A percentile compares a stretch with the other conserved stretches of the same genome.
These are phyloP conservation scores for Pythium apleroticum DNA, from an alignment of 352 stramenopile genomes.

Conservation along the genomic window DNA sequence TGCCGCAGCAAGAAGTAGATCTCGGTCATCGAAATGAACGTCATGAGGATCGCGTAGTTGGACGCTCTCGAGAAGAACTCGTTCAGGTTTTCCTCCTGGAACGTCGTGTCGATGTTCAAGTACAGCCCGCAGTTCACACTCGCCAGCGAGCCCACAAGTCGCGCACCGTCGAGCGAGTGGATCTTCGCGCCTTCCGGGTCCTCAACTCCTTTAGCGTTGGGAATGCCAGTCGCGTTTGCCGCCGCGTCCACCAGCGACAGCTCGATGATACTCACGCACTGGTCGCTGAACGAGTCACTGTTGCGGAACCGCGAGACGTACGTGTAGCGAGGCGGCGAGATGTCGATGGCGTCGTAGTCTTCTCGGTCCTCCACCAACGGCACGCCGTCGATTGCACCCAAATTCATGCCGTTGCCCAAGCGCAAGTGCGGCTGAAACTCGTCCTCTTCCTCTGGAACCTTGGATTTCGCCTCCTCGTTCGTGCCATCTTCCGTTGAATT, in stretches of 20 bases:
- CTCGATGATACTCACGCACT: constrained; percentile 83
- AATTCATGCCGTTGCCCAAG: constrained; percentile 47
- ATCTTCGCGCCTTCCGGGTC: constrained; percentile 22
- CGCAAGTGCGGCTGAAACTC: constrained; percentile 42
- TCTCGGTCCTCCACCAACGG: constrained; percentile 58
- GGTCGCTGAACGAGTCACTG: constrained; percentile 80
- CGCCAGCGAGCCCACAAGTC: constrained; percentile 56
- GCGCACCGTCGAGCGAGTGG: constrained; percentile 25
- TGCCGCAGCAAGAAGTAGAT: constrained; percentile 87
- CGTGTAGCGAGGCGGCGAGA: constrained; percentile 78
- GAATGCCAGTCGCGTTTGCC: constrained; percentile 13
- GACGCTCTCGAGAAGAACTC: constrained; percentile 81
- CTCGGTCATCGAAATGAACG: constrained; percentile 81
- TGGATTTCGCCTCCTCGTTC: constrained; percentile 6
- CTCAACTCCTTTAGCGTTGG: constrained; percentile 23
- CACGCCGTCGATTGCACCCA: constrained; percentile 65
- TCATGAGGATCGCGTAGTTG: constrained; percentile 82
- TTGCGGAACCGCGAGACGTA: constrained; percentile 79
- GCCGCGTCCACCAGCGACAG: constrained; percentile 55
- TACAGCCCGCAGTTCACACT: constrained; percentile 82
- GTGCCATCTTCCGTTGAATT: constrained; percentile 3
- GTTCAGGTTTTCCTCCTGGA: constrained; percentile 83
- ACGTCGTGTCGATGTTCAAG: constrained; percentile 69
- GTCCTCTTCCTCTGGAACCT: constrained; percentile 32
- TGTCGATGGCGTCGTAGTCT: constrained; percentile 68